Percentiles rank a stretch among this genome's conserved stretches.
Conservation (phyloP, 2,329 filamentous ascomycete genomes). For the Chaetomium sp. region DNA sequence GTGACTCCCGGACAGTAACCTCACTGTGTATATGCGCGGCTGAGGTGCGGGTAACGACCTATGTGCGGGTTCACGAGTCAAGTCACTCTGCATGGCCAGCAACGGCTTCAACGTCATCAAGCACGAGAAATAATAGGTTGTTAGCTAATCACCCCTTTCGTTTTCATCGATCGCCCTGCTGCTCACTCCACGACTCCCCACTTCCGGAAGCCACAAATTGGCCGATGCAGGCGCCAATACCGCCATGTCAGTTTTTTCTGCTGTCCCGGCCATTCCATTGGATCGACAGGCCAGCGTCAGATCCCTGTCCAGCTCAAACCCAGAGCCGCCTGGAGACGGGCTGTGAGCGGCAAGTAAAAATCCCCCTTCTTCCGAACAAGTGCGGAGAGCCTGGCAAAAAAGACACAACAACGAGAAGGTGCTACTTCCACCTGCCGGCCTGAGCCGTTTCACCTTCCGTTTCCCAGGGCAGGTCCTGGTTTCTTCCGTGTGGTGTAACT, state of each 20-base stretch:
- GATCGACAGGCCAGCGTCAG: constrained; percentile 19
- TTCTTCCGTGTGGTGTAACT: constrained; percentile 12
- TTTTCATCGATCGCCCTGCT: constrained; percentile 9
- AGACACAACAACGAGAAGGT: neutral
- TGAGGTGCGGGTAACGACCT: neutral
- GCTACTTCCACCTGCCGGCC: neutral
- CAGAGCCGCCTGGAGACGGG: constrained; percentile 30
- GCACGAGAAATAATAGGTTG: neutral
- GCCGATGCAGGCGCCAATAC: constrained; percentile 28
- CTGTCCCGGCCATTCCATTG: constrained; percentile 29
- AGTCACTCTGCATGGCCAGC: neutral
- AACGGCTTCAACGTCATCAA: constrained; percentile 15
- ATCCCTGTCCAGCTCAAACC: constrained; percentile 36
- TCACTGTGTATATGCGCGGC: neutral
- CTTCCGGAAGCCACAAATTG: constrained; percentile 22
- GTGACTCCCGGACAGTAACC: neutral
- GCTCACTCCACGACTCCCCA: neutral
- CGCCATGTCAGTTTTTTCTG: constrained; percentile 23
- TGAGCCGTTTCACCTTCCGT: constrained; percentile 5
- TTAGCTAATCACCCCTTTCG: neutral
- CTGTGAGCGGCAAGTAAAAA: constrained; percentile 19
- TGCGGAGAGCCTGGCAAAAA: constrained; percentile 46
- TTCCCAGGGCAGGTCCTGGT: constrained; percentile 1
- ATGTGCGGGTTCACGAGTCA: neutral
- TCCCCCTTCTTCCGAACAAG: constrained; percentile 55